Base-by-base conservation (phyloP, 179 eudicot species). In the Heliamphora pulchella region DNA sequence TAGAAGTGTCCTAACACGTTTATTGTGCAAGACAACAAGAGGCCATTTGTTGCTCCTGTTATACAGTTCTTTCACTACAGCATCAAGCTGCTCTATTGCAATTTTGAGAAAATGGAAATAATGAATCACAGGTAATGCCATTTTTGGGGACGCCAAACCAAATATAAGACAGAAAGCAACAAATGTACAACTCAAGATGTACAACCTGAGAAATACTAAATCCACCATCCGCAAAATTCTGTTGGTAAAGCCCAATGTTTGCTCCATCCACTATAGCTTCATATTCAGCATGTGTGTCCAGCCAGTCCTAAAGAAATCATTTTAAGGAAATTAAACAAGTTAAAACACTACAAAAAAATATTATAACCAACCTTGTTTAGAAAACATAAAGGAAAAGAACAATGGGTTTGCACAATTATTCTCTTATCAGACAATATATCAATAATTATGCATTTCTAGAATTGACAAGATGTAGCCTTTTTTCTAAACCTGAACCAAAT, bases 241-340 rank as follows among this genome's bases (percentile, higher is more conserved):
- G 99, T 75, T 89, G 90, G 84, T 86, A 92, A 4, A 96, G 86
- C 71, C 94, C 99, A 84, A 94, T 85, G 78, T 96, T 96, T 80
- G 99, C 99, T 78, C 92, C 98, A 86, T 96, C 99, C 53, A 94
- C 86, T 70, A 96, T 82, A 81, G 96, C 91, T 78, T 94, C 94
- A 61, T 86, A 91, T 39, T 87, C 93, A 65, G 84, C 81, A 84
- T 92, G 87, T 78, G 83, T 80, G 74, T 89, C 93, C 80, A 96
- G 69, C 98, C 98, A 96, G 8, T 91, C 97, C 98, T 93, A 47
- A 20, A 78, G 0, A 44, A 18, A 69, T 68, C n/a, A 62, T 44
- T 46, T 10, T 31, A 3, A 15, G 8, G 54, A 66, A 54, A 63
- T 5, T 11, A 72, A 9, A 64, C 18, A 57, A 59, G 69, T 6